Percentiles rank a stretch among this genome's conserved stretches.
phyloP scores from a whole-genome alignment of 2,329 filamentous ascomycete genomes.

The Nemania bipapillata region DNA sequence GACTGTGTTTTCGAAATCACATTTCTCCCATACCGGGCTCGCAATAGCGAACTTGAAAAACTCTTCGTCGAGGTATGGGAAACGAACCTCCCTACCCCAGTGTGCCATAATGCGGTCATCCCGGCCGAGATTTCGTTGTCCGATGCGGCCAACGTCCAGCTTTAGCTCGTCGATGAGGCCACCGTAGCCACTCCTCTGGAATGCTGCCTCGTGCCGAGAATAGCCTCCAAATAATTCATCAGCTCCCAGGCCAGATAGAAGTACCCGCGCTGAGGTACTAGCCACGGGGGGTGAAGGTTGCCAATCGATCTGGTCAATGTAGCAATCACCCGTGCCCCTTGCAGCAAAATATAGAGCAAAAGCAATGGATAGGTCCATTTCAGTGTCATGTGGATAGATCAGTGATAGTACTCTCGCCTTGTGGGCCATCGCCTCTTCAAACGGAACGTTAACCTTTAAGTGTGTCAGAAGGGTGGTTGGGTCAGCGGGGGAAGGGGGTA shows the following conservation, averaged over 20 bases:
- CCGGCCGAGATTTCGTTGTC: constrained; percentile 91
- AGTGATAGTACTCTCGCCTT: constrained; percentile 76
- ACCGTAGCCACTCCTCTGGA: constrained; percentile 71
- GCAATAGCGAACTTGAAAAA: constrained; percentile 83
- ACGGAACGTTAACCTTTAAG: constrained; percentile 79
- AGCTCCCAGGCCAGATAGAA: constrained; percentile 91
- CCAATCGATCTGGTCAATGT: constrained; percentile 48
- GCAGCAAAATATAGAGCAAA: constrained; percentile 95
- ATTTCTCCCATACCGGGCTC: constrained; percentile 83
- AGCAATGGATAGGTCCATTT: constrained; percentile 98
- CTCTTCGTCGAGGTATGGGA: constrained; percentile 88
- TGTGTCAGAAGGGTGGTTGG: constrained; percentile 3
- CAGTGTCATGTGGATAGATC: constrained; percentile 93
- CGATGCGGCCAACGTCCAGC: constrained; percentile 84
- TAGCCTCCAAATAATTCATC: constrained; percentile 98
- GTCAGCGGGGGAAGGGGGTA: background rate
- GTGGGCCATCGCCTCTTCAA: constrained; percentile 75
- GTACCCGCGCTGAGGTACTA: constrained; percentile 77
- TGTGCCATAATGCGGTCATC: constrained; percentile 92
- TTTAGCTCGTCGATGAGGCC: constrained; percentile 84
- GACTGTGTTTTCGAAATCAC: constrained; percentile 75
- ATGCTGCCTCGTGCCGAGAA: constrained; percentile 82
- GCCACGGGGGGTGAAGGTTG: constrained; percentile 36
- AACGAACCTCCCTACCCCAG: constrained; percentile 88
- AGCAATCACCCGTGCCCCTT: constrained; percentile 70